phyloP scores from a whole-genome alignment of 2,329 filamentous ascomycete genomes.

The Neofusicoccum laricinum region DNA sequence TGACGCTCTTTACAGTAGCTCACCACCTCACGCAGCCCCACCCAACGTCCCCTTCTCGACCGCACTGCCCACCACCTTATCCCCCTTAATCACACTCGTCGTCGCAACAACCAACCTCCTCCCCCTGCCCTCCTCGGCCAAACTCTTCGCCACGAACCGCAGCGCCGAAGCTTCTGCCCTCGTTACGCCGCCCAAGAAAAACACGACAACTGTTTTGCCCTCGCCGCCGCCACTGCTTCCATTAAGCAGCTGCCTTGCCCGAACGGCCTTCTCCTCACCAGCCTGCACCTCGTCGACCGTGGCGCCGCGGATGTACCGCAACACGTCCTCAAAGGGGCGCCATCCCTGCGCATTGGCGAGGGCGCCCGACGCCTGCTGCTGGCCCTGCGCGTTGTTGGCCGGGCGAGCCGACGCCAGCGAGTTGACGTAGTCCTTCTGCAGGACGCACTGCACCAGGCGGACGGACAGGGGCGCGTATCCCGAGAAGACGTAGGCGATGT shows the following conservation, averaged over 20 bases:
- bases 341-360: constrained; percentile 69
- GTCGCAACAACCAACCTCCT: constrained; percentile 86
- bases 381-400: constrained; percentile 46
- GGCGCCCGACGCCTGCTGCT: constrained; percentile 39
- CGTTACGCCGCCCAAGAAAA: constrained; percentile 94
- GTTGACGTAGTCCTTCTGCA: constrained; percentile 81
- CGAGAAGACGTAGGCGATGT: constrained; percentile 96
- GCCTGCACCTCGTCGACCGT: constrained; percentile 92
- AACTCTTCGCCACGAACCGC: constrained; percentile 79
- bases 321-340: constrained; percentile 88
- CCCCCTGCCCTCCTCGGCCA: constrained; percentile 62
- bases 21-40: neutral
- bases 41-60: constrained; percentile 61
- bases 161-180: constrained; percentile 95
- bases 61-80: constrained; percentile 81
- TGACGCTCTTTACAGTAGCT: too few relatives aligned
- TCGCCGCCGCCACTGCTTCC: constrained; percentile 63
- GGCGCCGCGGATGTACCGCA: constrained; percentile 81
- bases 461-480: constrained; percentile 93
- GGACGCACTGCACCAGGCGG: constrained; percentile 83
- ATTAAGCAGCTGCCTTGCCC: constrained; percentile 78
- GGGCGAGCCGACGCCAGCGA: constrained; percentile 59
- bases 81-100: constrained; percentile 86
- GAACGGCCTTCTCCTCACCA: constrained; percentile 87
- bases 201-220: constrained; percentile 70